Percentiles rank a stretch among this genome's conserved stretches.
These are phyloP conservation scores for Aquilaria agallochum DNA, from an alignment of 441 rosid genomes.

Conservation along the genomic window DNA sequence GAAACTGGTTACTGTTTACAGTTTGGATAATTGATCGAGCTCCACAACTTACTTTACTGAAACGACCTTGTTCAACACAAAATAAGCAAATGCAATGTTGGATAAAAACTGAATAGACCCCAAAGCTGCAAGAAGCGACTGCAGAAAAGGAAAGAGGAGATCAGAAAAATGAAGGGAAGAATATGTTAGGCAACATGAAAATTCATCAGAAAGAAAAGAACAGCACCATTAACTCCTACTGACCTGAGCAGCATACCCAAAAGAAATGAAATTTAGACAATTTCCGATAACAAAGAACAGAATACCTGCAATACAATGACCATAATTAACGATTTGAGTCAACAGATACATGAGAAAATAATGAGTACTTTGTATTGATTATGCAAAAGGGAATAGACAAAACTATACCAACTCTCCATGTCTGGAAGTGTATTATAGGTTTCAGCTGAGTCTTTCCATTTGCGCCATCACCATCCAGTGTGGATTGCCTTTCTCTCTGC, in stretches of 20 bases:
- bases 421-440: conserved; percentile 80
- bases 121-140: conserved; percentile 98
- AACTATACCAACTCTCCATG: conserved; percentile 93
- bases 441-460: conserved; percentile 65
- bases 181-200: no score
- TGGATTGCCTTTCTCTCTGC: conserved; percentile 79
- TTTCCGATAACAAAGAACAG: conserved; percentile 86
- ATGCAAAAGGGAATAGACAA: conserved; percentile 17
- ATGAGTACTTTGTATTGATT: neutral
- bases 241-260: conserved; percentile 99
- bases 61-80: conserved; percentile 84
- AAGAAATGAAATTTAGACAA: conserved; percentile 94
- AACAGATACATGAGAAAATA: neutral
- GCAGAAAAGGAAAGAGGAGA: conserved; percentile 24
- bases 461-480: conserved; percentile 50
- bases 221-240: conserved; percentile 12
- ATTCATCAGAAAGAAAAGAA: neutral
- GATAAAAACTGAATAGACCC: conserved; percentile 97
- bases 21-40: conserved; percentile 24
- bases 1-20: conserved; percentile 9
- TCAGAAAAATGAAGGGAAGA: conserved; percentile 4
- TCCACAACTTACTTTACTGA: conserved; percentile 75
- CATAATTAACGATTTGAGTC: conserved; percentile 14
- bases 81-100: conserved; percentile 94
- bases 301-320: conserved; percentile 58